Evolutionary conservation across 129 eudicot genomes (phyloP).

Genomic region (Centaurea solstitialis): DNA sequence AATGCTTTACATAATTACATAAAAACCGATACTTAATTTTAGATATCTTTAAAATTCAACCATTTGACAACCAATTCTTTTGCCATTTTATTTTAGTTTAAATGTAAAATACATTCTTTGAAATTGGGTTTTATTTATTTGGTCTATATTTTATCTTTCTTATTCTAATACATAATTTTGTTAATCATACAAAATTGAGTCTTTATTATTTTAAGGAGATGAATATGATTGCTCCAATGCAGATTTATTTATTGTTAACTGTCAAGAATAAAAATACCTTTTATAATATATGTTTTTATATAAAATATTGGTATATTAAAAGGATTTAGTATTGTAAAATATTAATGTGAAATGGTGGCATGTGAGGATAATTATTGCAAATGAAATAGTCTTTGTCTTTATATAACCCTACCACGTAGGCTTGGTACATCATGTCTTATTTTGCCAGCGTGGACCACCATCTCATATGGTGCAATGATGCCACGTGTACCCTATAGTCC

Average conservation of each 20-base stretch:
- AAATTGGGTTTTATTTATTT: too few species aligned
- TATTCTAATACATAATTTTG: too few species aligned
- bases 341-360: constrained; percentile 21
- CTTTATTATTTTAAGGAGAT: neutral
- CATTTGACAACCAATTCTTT: too few species aligned
- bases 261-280: too few species aligned
- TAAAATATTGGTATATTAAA: too few species aligned
- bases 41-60: neutral
- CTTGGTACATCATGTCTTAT: neutral
- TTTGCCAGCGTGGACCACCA: constrained; percentile 41
- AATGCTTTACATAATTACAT: too few species aligned
- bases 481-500: constrained; percentile 16
- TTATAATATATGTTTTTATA: neutral
- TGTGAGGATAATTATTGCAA: constrained; percentile 34
- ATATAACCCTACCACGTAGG: constrained; percentile 37
- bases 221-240: neutral
- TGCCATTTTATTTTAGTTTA: too few species aligned
- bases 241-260: neutral
- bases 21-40: too few species aligned
- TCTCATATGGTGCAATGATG: neutral
- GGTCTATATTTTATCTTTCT: too few species aligned
- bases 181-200: neutral
- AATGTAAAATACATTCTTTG: too few species aligned
- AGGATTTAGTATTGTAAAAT: neutral
- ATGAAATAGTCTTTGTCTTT: constrained; percentile 32